These are phyloP conservation scores for Ramaria rubella DNA, from an alignment of 768 basidiomycete species.

Conservation along the genomic window DNA sequence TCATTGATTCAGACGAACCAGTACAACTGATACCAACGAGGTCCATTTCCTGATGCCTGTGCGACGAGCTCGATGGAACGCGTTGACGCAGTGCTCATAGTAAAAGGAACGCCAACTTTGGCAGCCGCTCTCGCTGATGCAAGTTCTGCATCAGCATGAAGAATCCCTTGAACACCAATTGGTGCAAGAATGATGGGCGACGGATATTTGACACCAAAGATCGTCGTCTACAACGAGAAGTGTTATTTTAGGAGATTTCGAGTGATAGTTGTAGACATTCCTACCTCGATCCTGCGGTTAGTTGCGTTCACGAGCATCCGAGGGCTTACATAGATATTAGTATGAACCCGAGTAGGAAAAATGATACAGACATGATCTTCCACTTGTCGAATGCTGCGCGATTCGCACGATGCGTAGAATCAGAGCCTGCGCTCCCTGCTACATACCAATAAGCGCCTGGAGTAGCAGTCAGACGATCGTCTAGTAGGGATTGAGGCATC, in stretches of 20 bases:
- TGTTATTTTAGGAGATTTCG: neutral
- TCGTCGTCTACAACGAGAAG: neutral
- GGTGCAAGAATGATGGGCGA: constrained; percentile 57
- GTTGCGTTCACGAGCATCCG: constrained; percentile 66
- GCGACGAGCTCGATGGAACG: constrained; percentile 77
- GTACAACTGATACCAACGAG: constrained; percentile 79
- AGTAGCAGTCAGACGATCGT: neutral
- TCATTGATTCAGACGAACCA: constrained; percentile 39
- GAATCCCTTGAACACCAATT: constrained; percentile 72
- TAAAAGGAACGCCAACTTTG: constrained; percentile 57
- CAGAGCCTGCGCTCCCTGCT: constrained; percentile 68
- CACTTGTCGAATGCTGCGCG: constrained; percentile 55
- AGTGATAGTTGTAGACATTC: constrained; percentile 8
- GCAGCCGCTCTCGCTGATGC: constrained; percentile 61
- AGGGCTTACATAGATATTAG: constrained; percentile 30
- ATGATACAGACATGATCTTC: constrained; percentile 47
- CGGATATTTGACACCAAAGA: constrained; percentile 56
- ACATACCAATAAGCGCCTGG: constrained; percentile 70
- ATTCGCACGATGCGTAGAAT: constrained; percentile 62
- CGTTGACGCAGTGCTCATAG: constrained; percentile 69
- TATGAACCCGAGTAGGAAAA: neutral
- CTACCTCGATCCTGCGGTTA: constrained; percentile 52
- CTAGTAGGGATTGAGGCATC: neutral
- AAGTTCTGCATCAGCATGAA: constrained; percentile 65
- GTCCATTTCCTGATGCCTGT: constrained; percentile 53